These are phyloP conservation scores for Metarhizium guizhouense DNA, from an alignment of 2,329 filamentous ascomycete genomes.

Conservation along the genomic window DNA sequence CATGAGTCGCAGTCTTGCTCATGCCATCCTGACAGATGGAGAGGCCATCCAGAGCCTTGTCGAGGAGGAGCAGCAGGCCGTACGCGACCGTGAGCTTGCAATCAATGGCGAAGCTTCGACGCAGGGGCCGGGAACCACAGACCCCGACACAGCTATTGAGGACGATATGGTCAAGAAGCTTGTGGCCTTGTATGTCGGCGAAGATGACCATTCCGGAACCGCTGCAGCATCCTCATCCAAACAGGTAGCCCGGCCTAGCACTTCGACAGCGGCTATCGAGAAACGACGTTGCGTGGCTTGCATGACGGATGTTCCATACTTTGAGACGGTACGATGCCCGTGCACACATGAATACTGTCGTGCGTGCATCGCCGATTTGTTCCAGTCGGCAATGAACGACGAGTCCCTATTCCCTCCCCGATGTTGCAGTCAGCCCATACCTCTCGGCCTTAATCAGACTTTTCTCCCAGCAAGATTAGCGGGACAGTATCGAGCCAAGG, in stretches of 20 bases:
- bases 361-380: slow-evolving; percentile 35
- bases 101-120: too few species aligned
- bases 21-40: slow-evolving; percentile 8
- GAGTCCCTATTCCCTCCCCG: slow-evolving; percentile 45
- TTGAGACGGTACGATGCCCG: not conserved
- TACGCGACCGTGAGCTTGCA: too few species aligned
- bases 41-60: slow-evolving; percentile 3
- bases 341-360: slow-evolving; percentile 41
- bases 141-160: not conserved
- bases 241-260: too few species aligned
- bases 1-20: slow-evolving; percentile 12
- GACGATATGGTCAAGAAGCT: not conserved
- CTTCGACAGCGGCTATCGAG: not conserved
- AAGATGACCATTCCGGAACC: not conserved
- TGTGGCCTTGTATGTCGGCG: not conserved
- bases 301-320: not conserved
- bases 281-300: slow-evolving; percentile 2
- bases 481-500: slow-evolving; percentile 31
- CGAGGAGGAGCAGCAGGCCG: too few species aligned
- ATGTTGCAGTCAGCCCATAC: slow-evolving; percentile 38
- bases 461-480: slow-evolving; percentile 28
- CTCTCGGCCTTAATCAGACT: slow-evolving; percentile 20
- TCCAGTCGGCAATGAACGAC: slow-evolving; percentile 33
- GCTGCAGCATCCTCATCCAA: not conserved
- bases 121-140: not conserved